Percentiles rank a stretch among this genome's conserved stretches.
These are phyloP conservation scores for Yarrowia galli DNA, from an alignment of 1,139 yeast species.

Conservation along the genomic window DNA sequence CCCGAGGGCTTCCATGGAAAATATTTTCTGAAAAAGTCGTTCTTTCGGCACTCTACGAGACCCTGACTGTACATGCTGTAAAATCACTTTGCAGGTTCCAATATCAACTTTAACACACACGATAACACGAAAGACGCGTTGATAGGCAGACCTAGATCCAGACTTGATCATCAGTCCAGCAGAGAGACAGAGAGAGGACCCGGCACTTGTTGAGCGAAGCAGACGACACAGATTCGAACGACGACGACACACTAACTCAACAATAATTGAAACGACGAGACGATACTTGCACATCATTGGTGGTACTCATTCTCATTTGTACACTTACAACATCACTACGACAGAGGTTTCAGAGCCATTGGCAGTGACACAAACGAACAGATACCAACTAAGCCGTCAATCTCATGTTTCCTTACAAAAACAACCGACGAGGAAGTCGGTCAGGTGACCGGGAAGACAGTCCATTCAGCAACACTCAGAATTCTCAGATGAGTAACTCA, in stretches of 20 bases:
- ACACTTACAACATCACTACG: not conserved
- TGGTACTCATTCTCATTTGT: no score
- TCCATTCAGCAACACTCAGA: not conserved
- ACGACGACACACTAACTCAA: not conserved
- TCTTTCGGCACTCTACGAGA: not conserved
- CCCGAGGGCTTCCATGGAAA: not conserved
- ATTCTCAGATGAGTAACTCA: no score
- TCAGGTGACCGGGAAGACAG: constrained; percentile 23
- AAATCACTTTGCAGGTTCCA: constrained; percentile 4
- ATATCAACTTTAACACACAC: constrained; percentile 27
- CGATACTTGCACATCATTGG: not conserved
- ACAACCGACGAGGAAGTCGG: constrained; percentile 15
- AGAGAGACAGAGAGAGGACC: not conserved
- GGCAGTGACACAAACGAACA: not conserved
- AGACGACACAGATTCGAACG: no score
- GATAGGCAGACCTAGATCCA: constrained; percentile 2
- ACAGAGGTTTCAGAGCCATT: not conserved
- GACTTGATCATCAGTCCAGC: not conserved
- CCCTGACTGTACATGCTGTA: not conserved
- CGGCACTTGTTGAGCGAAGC: not conserved
- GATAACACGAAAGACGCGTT: constrained; percentile 30
- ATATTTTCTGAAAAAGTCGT: constrained; percentile 11
- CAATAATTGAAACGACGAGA: not conserved
- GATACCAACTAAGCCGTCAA: not conserved
- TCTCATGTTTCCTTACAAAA: not conserved